Conservation (phyloP, 768 basidiomycete species). For the Amanita muscaria region DNA sequence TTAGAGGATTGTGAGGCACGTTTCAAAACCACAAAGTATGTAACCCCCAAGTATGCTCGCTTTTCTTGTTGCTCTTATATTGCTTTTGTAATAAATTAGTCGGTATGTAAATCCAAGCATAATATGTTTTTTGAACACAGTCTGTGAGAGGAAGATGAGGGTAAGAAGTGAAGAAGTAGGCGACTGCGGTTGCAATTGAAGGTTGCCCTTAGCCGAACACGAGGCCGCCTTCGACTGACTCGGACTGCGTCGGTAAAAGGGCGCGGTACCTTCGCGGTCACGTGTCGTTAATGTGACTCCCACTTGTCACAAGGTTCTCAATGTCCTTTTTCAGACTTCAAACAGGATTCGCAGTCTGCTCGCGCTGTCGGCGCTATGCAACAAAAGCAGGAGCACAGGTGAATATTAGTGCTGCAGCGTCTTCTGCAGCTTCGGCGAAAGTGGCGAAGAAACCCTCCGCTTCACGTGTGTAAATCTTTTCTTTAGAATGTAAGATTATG, state of each 20-base stretch:
- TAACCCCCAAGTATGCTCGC: too few species aligned
- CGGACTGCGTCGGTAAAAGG: too few species aligned
- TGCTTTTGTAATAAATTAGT: too few species aligned
- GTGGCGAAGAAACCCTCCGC: neutral
- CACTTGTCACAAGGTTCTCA: neutral
- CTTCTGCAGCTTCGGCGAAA: neutral
- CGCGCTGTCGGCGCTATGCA: neutral
- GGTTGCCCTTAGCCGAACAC: neutral
- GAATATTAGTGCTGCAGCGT: neutral
- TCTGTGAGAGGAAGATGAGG: too few species aligned
- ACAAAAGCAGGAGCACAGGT: neutral
- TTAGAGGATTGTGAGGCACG: too few species aligned
- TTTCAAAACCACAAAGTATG: too few species aligned
- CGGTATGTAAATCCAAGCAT: too few species aligned
- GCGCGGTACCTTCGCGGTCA: constrained; percentile 1
- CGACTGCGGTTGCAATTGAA: neutral
- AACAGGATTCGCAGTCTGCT: neutral
- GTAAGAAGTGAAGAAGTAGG: neutral
- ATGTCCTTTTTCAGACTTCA: constrained; percentile 7
- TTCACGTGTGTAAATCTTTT: constrained; percentile 7
- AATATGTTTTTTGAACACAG: too few species aligned
- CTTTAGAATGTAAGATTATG: neutral
- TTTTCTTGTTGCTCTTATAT: too few species aligned
- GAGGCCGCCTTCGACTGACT: constrained; percentile 6
- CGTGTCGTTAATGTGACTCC: neutral